These are phyloP conservation scores for Omphalotus guepiniiformis DNA, from an alignment of 768 basidiomycete species.

Conservation along the genomic window DNA sequence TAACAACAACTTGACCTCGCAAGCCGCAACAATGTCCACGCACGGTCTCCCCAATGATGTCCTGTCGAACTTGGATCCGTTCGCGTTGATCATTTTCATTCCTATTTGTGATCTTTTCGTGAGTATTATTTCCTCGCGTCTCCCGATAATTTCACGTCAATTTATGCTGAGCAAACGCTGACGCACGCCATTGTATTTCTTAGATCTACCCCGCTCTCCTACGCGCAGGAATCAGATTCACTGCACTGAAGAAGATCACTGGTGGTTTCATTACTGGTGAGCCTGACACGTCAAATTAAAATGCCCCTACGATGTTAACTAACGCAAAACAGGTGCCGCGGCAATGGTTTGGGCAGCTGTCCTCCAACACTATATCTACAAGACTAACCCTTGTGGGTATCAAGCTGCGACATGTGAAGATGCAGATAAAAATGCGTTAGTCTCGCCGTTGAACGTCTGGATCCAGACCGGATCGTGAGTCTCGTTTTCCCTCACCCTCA, in stretches of 20 bases:
- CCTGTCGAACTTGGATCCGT: slow-evolving; percentile 52
- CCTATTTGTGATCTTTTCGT: slow-evolving; percentile 62
- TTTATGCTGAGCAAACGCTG: background rate
- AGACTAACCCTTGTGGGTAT: slow-evolving; percentile 52
- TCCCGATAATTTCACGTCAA: background rate
- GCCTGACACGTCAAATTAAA: slow-evolving; percentile 35
- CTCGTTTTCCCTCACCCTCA: slow-evolving; percentile 11
- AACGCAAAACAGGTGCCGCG: slow-evolving; percentile 53
- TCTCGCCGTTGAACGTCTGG: slow-evolving; percentile 73
- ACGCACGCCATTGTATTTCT: background rate
- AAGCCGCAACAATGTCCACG: slow-evolving; percentile 51
- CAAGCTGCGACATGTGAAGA: slow-evolving; percentile 33
- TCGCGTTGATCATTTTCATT: slow-evolving; percentile 55
- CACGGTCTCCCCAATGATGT: slow-evolving; percentile 54
- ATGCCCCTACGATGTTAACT: too few relatives aligned
- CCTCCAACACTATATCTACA: slow-evolving; percentile 71
- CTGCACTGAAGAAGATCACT: slow-evolving; percentile 53
- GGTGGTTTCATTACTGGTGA: slow-evolving; percentile 44
- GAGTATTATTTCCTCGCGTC: too few relatives aligned
- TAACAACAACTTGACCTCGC: slow-evolving; percentile 53
- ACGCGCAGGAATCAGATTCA: slow-evolving; percentile 49
- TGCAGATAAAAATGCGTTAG: slow-evolving; percentile 30
- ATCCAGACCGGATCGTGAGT: slow-evolving; percentile 65
- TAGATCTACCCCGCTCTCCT: slow-evolving; percentile 57
- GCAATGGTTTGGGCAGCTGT: slow-evolving; percentile 73